Evolutionary conservation across 352 stramenopile species (phyloP).

Genomic region (Pythium aphanidermatum): DNA sequence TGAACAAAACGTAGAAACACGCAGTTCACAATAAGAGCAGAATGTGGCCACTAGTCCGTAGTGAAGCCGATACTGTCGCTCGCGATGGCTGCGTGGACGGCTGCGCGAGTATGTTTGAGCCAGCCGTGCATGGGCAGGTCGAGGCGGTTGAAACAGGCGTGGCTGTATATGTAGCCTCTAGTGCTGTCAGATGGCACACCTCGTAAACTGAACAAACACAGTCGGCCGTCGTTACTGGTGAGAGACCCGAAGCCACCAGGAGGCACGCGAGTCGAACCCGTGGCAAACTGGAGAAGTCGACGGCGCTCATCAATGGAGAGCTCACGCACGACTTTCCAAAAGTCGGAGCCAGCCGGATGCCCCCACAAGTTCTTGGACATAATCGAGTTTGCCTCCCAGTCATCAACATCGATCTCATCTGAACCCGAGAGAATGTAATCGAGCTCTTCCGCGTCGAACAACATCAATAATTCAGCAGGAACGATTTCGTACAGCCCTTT

Average conservation of each 20-base stretch:
- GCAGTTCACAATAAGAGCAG: too few species aligned
- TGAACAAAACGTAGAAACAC: too few species aligned
- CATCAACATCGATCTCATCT: slow-evolving; percentile 90
- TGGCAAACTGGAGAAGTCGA: slow-evolving; percentile 47
- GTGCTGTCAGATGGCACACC: slow-evolving; percentile 24
- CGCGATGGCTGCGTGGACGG: slow-evolving; percentile 2
- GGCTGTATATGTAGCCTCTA: slow-evolving; percentile 40
- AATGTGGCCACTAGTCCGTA: too few species aligned
- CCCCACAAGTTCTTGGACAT: slow-evolving; percentile 24
- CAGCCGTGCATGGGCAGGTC: slow-evolving; percentile 3
- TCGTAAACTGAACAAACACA: slow-evolving; percentile 46
- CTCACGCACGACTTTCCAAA: slow-evolving; percentile 69
- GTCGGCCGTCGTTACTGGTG: slow-evolving; percentile 43
- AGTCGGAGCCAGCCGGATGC: slow-evolving; percentile 24
- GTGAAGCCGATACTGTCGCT: slow-evolving; percentile 5
- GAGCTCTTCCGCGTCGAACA: slow-evolving; percentile 95
- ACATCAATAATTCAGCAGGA: slow-evolving; percentile 83
- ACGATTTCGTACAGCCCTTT: slow-evolving; percentile 94
- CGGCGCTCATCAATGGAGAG: slow-evolving; percentile 39
- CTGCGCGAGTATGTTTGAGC: slow-evolving; percentile 3
- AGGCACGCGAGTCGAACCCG: slow-evolving; percentile 47
- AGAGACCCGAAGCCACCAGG: slow-evolving; percentile 38
- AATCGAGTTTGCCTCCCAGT: slow-evolving; percentile 88
- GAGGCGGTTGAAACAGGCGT: slow-evolving; percentile 10
- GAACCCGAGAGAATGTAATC: slow-evolving; percentile 92